These are phyloP conservation scores for Xylariaceae sp. DNA, from an alignment of 2,329 filamentous ascomycete genomes.

Conservation along the genomic window DNA sequence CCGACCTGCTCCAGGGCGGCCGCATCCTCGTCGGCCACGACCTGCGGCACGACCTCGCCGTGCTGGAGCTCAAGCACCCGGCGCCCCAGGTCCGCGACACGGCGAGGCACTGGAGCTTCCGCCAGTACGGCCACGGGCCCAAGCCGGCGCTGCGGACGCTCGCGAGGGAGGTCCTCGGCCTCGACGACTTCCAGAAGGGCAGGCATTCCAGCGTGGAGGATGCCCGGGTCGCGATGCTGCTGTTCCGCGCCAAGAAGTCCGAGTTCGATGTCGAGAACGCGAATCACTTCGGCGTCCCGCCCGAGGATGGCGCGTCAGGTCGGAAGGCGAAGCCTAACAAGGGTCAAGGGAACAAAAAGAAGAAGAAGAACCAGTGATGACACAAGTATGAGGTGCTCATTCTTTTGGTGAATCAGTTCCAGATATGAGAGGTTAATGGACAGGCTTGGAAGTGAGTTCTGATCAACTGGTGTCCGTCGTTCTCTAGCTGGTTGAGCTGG, in stretches of 20 bases:
- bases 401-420: too few species aligned
- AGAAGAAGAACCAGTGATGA: conserved; percentile 34
- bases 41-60: conserved; percentile 64
- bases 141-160: conserved; percentile 57
- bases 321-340: conserved; percentile 34
- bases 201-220: conserved; percentile 68
- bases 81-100: conserved; percentile 53
- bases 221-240: conserved; percentile 81
- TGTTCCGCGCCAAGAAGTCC: conserved; percentile 78
- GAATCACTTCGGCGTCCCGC: conserved; percentile 51
- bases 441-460: not conserved
- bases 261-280: conserved; percentile 79
- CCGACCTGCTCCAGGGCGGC: conserved; percentile 55
- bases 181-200: conserved; percentile 56
- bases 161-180: conserved; percentile 42
- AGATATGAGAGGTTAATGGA: too few species aligned
- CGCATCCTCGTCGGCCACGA: conserved; percentile 68
- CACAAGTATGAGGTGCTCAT: too few species aligned
- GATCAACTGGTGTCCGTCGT: too few species aligned
- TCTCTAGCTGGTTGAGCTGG: too few species aligned
- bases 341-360: conserved; percentile 36
- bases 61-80: conserved; percentile 66
- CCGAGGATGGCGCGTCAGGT: conserved; percentile 18
- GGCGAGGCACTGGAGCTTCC: conserved; percentile 15
- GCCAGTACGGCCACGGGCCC: conserved; percentile 14